These are phyloP conservation scores for Pilasporangium apinafurcum DNA, from an alignment of 352 stramenopile genomes.

Conservation along the genomic window DNA sequence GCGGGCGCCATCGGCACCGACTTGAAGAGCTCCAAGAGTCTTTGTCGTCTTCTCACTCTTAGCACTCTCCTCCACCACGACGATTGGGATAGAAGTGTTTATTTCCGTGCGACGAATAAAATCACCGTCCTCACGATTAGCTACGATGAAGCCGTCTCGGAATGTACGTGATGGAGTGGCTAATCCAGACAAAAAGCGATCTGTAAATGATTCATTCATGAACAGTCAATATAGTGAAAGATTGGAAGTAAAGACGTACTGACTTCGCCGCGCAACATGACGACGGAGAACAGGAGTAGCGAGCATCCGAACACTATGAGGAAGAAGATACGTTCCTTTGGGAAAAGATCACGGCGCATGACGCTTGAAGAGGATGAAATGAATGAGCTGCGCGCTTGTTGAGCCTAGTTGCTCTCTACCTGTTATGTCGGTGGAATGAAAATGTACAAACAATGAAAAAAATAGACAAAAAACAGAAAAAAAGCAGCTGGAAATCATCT, in stretches of 20 bases:
- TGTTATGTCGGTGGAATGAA: not conserved
- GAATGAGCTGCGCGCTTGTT: not conserved
- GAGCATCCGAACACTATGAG: slow-evolving; percentile 35
- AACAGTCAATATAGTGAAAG: not conserved
- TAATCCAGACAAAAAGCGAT: slow-evolving; percentile 1
- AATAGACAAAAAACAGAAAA: no score
- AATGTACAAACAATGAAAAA: no score
- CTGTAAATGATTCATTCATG: no score
- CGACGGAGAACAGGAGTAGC: slow-evolving; percentile 49
- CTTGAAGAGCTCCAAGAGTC: slow-evolving; percentile 5
- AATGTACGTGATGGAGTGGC: slow-evolving; percentile 37
- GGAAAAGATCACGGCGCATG: slow-evolving; percentile 25
- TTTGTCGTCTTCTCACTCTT: not conserved
- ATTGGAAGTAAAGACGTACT: slow-evolving; percentile 4
- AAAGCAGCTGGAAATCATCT: no score
- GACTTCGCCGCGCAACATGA: slow-evolving; percentile 52
- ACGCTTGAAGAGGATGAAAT: no score
- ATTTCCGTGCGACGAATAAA: slow-evolving; percentile 39
- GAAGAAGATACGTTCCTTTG: slow-evolving; percentile 48
- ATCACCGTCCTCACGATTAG: slow-evolving; percentile 24
- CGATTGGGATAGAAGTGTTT: not conserved
- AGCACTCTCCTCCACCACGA: not conserved
- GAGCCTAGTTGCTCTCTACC: not conserved
- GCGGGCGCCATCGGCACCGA: slow-evolving; percentile 22
- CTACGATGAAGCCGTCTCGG: slow-evolving; percentile 71